Percentiles rank a stretch among this genome's conserved stretches.
Conservation (phyloP, 2,329 filamentous ascomycete genomes). For the Apiospora saccharicola region DNA sequence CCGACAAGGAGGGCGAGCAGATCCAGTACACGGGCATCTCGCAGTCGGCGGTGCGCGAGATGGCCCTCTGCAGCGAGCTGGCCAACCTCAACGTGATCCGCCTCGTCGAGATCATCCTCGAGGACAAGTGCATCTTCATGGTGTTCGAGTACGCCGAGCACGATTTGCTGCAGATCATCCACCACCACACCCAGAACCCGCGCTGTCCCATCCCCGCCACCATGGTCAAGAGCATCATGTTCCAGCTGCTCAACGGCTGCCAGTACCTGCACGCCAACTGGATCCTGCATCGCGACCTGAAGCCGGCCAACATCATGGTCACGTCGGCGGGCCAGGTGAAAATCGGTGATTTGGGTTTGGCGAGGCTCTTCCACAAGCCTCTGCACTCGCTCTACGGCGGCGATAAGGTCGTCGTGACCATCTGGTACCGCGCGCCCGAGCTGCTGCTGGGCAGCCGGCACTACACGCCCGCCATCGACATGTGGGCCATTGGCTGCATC, state of each 20-base stretch:
- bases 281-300: slow-evolving; percentile 96
- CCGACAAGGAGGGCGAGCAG: slow-evolving; percentile 95
- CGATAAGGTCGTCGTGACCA: slow-evolving; percentile 98
- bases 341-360: slow-evolving; percentile 92
- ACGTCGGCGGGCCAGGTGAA: slow-evolving; percentile 89
- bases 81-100: slow-evolving; percentile 88
- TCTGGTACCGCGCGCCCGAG: slow-evolving; percentile 98
- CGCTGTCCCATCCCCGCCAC: slow-evolving; percentile 86
- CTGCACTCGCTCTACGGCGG: slow-evolving; percentile 90
- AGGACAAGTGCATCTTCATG: slow-evolving; percentile 99
- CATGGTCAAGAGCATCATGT: slow-evolving; percentile 93
- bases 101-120: slow-evolving; percentile 92
- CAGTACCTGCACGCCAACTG: slow-evolving; percentile 96
- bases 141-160: slow-evolving; percentile 99
- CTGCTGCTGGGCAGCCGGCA: slow-evolving; percentile 91
- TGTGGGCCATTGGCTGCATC: slow-evolving; percentile 98
- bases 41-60: slow-evolving; percentile 95
- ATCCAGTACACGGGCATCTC: slow-evolving; percentile 97
- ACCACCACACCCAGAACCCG: slow-evolving; percentile 91
- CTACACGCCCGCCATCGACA: slow-evolving; percentile 95
- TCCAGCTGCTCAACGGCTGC: slow-evolving; percentile 92
- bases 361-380: slow-evolving; percentile 92
- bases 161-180: slow-evolving; percentile 95
- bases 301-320: slow-evolving; percentile 99
- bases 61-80: slow-evolving; percentile 94